Conservation (phyloP, 148 eudicot genomes). For the Silene conica region DNA sequence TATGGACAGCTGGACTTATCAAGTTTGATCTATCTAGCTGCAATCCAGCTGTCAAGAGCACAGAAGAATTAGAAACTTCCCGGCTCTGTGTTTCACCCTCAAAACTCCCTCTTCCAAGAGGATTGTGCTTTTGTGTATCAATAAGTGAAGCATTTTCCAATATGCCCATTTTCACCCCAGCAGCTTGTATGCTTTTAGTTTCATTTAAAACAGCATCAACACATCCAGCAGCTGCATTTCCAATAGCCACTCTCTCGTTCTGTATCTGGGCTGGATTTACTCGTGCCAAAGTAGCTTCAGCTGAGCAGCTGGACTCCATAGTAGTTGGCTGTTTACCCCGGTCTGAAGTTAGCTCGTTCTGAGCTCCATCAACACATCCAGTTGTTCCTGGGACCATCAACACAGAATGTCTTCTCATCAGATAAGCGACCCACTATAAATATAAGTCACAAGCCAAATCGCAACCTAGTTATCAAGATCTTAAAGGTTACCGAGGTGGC, state of each 20-base stretch:
- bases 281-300: constrained; percentile 40
- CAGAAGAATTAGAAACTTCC: constrained; percentile 36
- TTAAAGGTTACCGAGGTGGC: not conserved
- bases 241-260: constrained; percentile 37
- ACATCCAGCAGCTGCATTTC: constrained; percentile 30
- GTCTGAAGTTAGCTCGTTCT: constrained; percentile 47
- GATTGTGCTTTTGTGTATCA: constrained; percentile 33
- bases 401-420: constrained; percentile 2
- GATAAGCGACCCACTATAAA: not conserved
- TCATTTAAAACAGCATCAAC: constrained; percentile 34
- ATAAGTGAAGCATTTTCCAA: constrained; percentile 24
- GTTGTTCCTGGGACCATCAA: constrained; percentile 25
- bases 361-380: constrained; percentile 55
- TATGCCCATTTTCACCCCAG: constrained; percentile 29
- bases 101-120: constrained; percentile 25
- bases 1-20: constrained; percentile 32
- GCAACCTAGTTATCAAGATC: not conserved
- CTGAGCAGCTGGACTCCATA: constrained; percentile 35
- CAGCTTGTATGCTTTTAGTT: constrained; percentile 33
- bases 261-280: constrained; percentile 34
- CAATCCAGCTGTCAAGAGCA: constrained; percentile 28
- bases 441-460: not conserved
- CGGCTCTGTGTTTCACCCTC: constrained; percentile 38
- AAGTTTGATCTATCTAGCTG: constrained; percentile 32
- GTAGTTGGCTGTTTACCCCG: constrained; percentile 54